Evolutionary conservation across 2,329 filamentous ascomycete species (phyloP).

Genomic region (Penicillium capsulatum): DNA sequence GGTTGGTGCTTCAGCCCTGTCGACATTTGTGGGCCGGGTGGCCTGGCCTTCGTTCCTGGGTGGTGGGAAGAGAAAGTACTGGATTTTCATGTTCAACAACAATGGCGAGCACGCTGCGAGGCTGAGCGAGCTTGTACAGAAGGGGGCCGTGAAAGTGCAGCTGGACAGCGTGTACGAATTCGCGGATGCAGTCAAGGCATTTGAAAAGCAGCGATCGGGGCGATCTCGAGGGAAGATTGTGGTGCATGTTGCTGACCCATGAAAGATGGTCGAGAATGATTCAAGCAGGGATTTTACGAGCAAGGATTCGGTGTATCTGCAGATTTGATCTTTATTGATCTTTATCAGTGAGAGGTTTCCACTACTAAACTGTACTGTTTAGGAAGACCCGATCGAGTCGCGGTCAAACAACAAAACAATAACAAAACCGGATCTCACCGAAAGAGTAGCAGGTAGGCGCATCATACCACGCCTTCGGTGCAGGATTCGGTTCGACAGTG

Average conservation of each 20-base stretch:
- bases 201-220: conserved; percentile 54
- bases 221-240: conserved; percentile 59
- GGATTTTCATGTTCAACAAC: conserved; percentile 32
- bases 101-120: conserved; percentile 45
- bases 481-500: too few species aligned
- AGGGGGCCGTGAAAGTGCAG: conserved; percentile 56
- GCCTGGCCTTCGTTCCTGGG: conserved; percentile 48
- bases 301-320: too few species aligned
- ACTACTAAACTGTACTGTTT: too few species aligned
- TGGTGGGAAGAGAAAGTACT: conserved; percentile 43
- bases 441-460: too few species aligned
- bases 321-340: too few species aligned
- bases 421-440: too few species aligned
- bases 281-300: too few species aligned
- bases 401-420: too few species aligned
- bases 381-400: too few species aligned
- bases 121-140: conserved; percentile 53
- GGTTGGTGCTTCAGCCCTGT: conserved; percentile 42
- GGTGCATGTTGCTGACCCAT: conserved; percentile 29
- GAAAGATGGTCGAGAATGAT: too few species aligned
- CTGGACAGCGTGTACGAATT: conserved; percentile 55
- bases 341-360: too few species aligned
- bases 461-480: too few species aligned
- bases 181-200: conserved; percentile 55
- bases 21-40: conserved; percentile 36